phyloP scores from a whole-genome alignment of 495 filamentous ascomycete genomes.

The Venustampulla echinocandica region DNA sequence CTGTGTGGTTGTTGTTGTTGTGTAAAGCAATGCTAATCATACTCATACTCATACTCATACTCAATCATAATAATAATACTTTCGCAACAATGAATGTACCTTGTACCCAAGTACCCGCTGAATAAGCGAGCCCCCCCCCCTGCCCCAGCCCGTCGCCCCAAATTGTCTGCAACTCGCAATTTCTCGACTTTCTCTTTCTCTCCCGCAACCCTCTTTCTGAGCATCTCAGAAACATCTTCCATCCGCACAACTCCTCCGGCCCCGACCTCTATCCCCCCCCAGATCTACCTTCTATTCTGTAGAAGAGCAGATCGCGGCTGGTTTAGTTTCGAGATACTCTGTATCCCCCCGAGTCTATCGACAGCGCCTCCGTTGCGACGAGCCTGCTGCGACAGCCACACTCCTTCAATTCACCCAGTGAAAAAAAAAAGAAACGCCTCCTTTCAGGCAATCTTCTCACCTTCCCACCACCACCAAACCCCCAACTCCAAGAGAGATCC shows the following conservation, averaged over 20 bases:
- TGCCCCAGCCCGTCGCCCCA: too few species aligned
- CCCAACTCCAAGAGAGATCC: conserved; percentile 18
- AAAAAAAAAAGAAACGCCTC: conserved; percentile 18
- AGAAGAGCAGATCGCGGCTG: conserved; percentile 19
- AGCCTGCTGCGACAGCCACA: conserved; percentile 10
- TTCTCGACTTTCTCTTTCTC: conserved; percentile 8
- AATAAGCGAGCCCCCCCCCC: too few species aligned
- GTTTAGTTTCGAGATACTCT: conserved; percentile 17
- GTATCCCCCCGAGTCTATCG: conserved; percentile 13
- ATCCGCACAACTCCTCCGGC: background rate
- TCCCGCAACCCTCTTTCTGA: background rate
- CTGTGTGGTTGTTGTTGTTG: too few species aligned
- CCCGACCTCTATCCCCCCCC: background rate
- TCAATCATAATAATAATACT: too few species aligned
- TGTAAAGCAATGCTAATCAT: too few species aligned
- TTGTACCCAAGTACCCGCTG: too few species aligned
- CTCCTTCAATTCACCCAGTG: conserved; percentile 15
- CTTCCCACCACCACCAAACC: too few species aligned
- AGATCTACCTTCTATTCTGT: conserved; percentile 21
- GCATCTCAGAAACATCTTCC: background rate
- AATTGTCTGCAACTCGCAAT: too few species aligned
- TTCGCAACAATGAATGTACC: too few species aligned
- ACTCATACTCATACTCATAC: too few species aligned
- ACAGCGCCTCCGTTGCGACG: conserved; percentile 12
- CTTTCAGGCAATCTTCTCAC: conserved; percentile 4